Percentiles rank a stretch among this genome's conserved stretches.
These are phyloP conservation scores for Venturia effusa DNA, from an alignment of 2,329 filamentous ascomycete species.

Conservation along the genomic window DNA sequence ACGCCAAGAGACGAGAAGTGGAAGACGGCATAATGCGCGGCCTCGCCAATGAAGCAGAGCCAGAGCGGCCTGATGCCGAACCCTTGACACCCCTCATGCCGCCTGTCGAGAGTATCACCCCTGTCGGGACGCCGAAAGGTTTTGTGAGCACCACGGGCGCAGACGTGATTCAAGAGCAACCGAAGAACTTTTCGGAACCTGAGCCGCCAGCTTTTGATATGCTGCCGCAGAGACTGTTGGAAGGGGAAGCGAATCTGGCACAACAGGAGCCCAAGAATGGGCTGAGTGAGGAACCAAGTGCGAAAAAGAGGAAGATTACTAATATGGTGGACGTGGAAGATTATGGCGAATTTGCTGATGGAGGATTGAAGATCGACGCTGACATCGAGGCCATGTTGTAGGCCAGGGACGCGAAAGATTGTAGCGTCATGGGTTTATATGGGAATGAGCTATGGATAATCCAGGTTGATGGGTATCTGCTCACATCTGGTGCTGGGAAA, in stretches of 20 bases:
- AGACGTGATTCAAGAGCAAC: constrained; percentile 13
- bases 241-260: constrained; percentile 20
- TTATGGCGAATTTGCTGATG: constrained; percentile 29
- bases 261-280: constrained; percentile 27
- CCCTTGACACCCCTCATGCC: constrained; percentile 78
- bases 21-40: constrained; percentile 86
- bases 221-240: not conserved
- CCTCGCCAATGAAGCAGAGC: constrained; percentile 51
- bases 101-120: constrained; percentile 50
- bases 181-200: constrained; percentile 14
- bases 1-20: constrained; percentile 75
- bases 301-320: constrained; percentile 39
- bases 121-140: constrained; percentile 35
- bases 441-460: not conserved
- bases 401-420: not conserved
- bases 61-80: constrained; percentile 70
- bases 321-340: constrained; percentile 32
- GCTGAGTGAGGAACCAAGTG: constrained; percentile 21
- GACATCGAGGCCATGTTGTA: constrained; percentile 11
- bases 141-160: constrained; percentile 32
- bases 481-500: not conserved
- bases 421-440: not conserved
- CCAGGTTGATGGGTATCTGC: not conserved
- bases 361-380: constrained; percentile 15
- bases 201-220: not conserved